A percentile compares a stretch with the other conserved stretches of the same genome.
Conservation (phyloP, 169 alveolate species). For the Amoebophrya sp. region DNA sequence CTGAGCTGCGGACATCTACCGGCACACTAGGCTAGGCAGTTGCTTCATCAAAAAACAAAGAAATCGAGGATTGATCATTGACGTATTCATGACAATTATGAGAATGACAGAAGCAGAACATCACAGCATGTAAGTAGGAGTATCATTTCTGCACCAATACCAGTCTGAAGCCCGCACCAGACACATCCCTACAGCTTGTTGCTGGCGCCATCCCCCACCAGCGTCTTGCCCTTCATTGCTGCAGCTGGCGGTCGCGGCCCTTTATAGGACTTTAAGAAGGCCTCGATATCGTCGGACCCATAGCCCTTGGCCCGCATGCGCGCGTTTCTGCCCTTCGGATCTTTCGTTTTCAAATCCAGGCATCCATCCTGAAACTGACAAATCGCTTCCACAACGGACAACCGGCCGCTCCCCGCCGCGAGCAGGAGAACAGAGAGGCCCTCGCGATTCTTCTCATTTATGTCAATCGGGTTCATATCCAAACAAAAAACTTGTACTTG, state of each 20-base stretch:
- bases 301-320: neutral
- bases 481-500: too few species aligned
- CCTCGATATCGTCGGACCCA: neutral
- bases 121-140: too few species aligned
- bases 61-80: too few species aligned
- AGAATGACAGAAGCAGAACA: too few species aligned
- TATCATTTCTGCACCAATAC: too few species aligned
- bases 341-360: neutral
- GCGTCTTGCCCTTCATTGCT: neutral
- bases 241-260: neutral
- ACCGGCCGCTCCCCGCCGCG: neutral
- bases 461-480: neutral
- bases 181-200: too few species aligned
- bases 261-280: neutral
- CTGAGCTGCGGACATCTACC: too few species aligned
- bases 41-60: too few species aligned
- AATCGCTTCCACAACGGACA: neutral
- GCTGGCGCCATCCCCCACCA: too few species aligned
- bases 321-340: neutral
- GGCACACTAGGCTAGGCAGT: too few species aligned
- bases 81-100: too few species aligned
- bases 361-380: neutral
- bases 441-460: neutral
- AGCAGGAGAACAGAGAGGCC: neutral
- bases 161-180: too few species aligned